Percentiles rank a stretch among this genome's conserved stretches.
These are phyloP conservation scores for Penicillium simplicissimum DNA, from an alignment of 495 filamentous ascomycete species.

Conservation along the genomic window DNA sequence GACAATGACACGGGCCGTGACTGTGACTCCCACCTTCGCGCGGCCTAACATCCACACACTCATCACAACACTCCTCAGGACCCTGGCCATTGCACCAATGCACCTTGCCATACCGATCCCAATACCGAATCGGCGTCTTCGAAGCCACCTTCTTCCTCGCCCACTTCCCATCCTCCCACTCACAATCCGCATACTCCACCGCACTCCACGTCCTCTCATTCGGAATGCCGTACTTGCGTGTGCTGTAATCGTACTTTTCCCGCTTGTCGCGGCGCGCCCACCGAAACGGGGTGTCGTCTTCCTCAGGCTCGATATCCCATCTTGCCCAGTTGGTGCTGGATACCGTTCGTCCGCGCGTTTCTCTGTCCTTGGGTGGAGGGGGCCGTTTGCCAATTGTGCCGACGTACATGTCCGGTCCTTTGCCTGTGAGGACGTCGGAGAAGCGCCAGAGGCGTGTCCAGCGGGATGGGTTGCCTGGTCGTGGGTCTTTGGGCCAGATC, in stretches of 20 bases:
- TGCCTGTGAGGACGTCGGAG: slow-evolving; percentile 38
- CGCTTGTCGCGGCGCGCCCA: slow-evolving; percentile 17
- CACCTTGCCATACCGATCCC: slow-evolving; percentile 31
- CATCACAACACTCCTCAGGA: slow-evolving; percentile 25
- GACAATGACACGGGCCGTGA: not conserved
- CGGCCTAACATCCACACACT: slow-evolving; percentile 22
- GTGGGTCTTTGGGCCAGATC: slow-evolving; percentile 46
- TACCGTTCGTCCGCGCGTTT: not conserved
- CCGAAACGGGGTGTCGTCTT: slow-evolving; percentile 11
- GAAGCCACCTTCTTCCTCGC: slow-evolving; percentile 16
- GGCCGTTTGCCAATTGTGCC: slow-evolving; percentile 19
- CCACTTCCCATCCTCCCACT: slow-evolving; percentile 2
- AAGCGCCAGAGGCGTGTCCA: slow-evolving; percentile 41
- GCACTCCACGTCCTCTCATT: slow-evolving; percentile 32
- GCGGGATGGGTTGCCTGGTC: slow-evolving; percentile 33
- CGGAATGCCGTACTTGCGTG: slow-evolving; percentile 32
- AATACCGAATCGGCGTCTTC: slow-evolving; percentile 28
- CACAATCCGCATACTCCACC: slow-evolving; percentile 31
- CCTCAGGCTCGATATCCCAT: slow-evolving; percentile 20
- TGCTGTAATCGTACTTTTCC: slow-evolving; percentile 35
- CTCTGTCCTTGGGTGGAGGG: not conserved
- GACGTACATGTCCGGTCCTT: slow-evolving; percentile 48
- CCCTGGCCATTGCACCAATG: slow-evolving; percentile 16
- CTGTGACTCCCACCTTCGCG: not conserved
- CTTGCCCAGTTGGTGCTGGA: slow-evolving; percentile 25